Base-by-base conservation (phyloP, 768 basidiomycete species). In the Mrakia blollopis region DNA sequence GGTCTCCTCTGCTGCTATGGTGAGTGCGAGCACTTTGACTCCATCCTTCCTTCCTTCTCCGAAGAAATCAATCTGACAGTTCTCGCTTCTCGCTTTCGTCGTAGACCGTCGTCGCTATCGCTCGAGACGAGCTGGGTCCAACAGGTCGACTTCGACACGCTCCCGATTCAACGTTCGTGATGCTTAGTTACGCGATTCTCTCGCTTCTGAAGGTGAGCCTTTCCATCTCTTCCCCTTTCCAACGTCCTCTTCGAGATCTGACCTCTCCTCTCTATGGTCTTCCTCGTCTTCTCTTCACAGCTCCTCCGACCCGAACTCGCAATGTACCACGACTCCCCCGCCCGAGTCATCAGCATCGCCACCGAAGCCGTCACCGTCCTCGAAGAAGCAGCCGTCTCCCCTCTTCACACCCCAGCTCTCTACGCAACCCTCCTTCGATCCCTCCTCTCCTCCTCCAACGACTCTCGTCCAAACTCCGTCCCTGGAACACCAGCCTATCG, bases 131-230 rank as follows among this genome's bases (percentile, higher is more conserved):
- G 8, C 67, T 78, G 10, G 77, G 73, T 23, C 73, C 73, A 7
- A 28, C 54, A 8, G 77, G 77, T 28, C 67, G 69, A 41, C 69
- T 78, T 10, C 67, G 72, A 44, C 67, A 78, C 68, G 72, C 77
- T 23, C 77, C 77, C 23, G 77, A 78, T 39, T 73, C 72, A 25
- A 78, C 73, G 6, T 77, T 77, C 37, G 71, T 72, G 9, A 77
- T 77, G 76, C 73, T 74, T 25, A 70, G 68, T 61, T 77, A 78
- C 44, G 77, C 77, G 30, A 80, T 98, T 10, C 85, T 97, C 76
- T 96, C 91, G 81, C 85, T 98, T 79, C 86, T 99, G 79, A 98
- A 98, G 90, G 92, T 93, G 72, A 75, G 86, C n/a, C n/a, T n/a
- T 84, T 21, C 52, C 70, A 47, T 76, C 78, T 25, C 79, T 41